Base-by-base conservation (phyloP, 1,139 yeast genomes). In the Kodamaea plutei region DNA sequence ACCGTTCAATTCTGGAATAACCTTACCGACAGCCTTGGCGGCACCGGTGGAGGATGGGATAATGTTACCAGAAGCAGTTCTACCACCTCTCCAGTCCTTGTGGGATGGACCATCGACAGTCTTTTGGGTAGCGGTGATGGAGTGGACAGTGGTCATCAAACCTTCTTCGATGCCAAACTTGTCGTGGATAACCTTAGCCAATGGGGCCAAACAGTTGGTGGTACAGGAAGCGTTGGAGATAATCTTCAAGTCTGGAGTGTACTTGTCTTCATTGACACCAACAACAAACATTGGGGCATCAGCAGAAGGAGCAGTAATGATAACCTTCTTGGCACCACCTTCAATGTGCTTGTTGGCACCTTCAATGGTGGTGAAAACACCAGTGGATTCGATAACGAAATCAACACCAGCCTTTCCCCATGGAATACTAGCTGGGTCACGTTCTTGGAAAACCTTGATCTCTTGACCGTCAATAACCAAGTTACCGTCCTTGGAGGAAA, bases 11-110 rank as follows among this genome's bases (percentile, higher is more conserved):
- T 77, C 79, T 54, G 94, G 94, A 54, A 84, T 82, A 58, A 84
- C 93, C 76, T 81, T 82, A 64, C 91, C 93, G 54, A 83, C 93
- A 52, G 91, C 91, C 78, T 83, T 83, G 59, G 94, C 94, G 58
- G 93, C 93, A 76, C 93, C 93, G 48, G 93, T 83, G 49, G 91
- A 81, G 31, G 91, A 83, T 61, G 93, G 93, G 56, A 83, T 83
- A 62, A 83, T 81, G 84, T 83, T 83, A 61, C 84, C 89, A 41
- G 88, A 78, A 60, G 93, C 93, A 57, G 93, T 79, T 70, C 93
- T 80, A 65, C 93, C 93, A 64, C 93, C 93, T 76, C 93, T 79
- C 93, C 93, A 84, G 77, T 84, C 93, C 79, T 83, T 83, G 76
- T 79, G 82, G 64, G 91, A 82, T 58, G 93, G 89, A 69, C 93